Evolutionary conservation across 208 protist genomes (phyloP).

Genomic region (Leishmania lainsoni): DNA sequence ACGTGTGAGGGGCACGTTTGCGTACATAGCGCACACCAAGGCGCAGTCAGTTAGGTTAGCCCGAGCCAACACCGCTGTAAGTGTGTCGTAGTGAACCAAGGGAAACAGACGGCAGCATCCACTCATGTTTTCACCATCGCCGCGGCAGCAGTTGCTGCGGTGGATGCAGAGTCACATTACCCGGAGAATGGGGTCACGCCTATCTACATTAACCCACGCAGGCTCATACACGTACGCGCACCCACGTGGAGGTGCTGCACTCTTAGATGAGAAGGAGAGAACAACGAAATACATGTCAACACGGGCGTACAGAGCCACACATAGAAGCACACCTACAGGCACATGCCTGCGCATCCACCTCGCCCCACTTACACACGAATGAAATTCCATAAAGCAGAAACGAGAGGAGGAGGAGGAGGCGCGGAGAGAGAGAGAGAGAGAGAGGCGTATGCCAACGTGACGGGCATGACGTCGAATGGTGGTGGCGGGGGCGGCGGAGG

Average conservation of each 20-base stretch:
- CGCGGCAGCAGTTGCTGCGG: background rate
- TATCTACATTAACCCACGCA: background rate
- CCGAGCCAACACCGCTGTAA: background rate
- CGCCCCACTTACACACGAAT: background rate
- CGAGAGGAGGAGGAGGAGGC: slow-evolving; percentile 1
- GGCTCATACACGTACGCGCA: background rate
- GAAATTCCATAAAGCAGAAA: background rate
- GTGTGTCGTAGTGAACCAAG: background rate
- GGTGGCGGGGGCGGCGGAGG: no score
- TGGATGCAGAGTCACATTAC: background rate
- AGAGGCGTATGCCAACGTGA: slow-evolving; percentile 2
- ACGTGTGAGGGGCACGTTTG: background rate
- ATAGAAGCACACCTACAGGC: no score
- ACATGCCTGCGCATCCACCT: no score
- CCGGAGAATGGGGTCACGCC: background rate
- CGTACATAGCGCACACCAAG: background rate
- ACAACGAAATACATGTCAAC: background rate
- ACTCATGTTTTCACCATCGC: background rate
- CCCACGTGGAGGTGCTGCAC: background rate
- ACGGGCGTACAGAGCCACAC: no score
- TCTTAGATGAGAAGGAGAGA: background rate
- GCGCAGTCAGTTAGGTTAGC: background rate
- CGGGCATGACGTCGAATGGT: background rate
- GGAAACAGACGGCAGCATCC: no score
- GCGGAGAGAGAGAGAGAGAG: slow-evolving; percentile 2